These are phyloP conservation scores for Clavispora vitiphila DNA, from an alignment of 805 yeast species.

Conservation along the genomic window DNA sequence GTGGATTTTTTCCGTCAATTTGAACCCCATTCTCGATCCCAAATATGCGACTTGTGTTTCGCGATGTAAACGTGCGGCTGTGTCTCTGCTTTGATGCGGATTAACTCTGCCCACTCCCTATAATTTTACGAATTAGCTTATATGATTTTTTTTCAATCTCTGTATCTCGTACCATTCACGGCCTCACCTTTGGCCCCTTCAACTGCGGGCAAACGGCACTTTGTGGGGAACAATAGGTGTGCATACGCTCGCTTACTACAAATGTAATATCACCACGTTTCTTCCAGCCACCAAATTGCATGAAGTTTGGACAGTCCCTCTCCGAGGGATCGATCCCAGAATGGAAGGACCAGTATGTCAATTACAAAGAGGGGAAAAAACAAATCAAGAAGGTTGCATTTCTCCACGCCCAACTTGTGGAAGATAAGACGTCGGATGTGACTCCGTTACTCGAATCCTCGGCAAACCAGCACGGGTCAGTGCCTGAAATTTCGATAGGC, in stretches of 20 bases:
- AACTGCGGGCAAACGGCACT: too few relatives aligned
- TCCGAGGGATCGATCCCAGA: slow-evolving; percentile 74
- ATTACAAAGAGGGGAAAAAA: slow-evolving; percentile 60
- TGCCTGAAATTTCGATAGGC: slow-evolving; percentile 1
- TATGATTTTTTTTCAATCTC: too few relatives aligned
- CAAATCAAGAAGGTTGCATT: slow-evolving; percentile 36
- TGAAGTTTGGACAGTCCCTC: slow-evolving; percentile 69
- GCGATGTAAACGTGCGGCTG: too few relatives aligned
- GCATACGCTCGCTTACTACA: not conserved
- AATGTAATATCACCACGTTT: not conserved
- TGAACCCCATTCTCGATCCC: too few relatives aligned
- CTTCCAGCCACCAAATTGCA: slow-evolving; percentile 13
- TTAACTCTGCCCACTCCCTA: too few relatives aligned
- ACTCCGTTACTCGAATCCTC: slow-evolving; percentile 15
- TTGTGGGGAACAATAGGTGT: not conserved
- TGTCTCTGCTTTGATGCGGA: too few relatives aligned
- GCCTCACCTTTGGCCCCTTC: too few relatives aligned
- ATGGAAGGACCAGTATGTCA: slow-evolving; percentile 80
- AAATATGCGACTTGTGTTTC: too few relatives aligned
- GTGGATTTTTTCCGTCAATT: too few relatives aligned
- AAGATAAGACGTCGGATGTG: slow-evolving; percentile 10
- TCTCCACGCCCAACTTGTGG: slow-evolving; percentile 14
- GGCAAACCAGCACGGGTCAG: slow-evolving; percentile 1
- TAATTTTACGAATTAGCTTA: too few relatives aligned
- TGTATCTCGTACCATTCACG: too few relatives aligned